phyloP scores from a whole-genome alignment of 192 early-diverging fungal species.

The Rhizophagus sp. region DNA sequence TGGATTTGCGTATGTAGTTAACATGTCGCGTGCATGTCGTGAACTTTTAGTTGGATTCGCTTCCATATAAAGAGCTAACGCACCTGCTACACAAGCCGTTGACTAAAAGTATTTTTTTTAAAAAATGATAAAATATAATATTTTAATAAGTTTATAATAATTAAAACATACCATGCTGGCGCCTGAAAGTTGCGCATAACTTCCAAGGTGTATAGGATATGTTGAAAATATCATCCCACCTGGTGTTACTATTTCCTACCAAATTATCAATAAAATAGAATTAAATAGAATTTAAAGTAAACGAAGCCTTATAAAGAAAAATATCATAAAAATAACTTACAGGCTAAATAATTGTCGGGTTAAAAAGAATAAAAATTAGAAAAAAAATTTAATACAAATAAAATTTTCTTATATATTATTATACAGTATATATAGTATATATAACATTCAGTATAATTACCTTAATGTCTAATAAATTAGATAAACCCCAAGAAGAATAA shows the following conservation, averaged over 20 bases:
- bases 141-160: background rate
- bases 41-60: background rate
- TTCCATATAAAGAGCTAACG: constrained; percentile 37
- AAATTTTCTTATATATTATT: no score
- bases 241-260: constrained; percentile 49
- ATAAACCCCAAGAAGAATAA: constrained; percentile 1
- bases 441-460: background rate
- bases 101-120: constrained; percentile 17
- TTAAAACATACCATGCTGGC: constrained; percentile 55
- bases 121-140: background rate
- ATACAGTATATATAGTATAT: no score
- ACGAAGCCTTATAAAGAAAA: background rate
- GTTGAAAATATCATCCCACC: constrained; percentile 59
- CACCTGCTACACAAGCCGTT: constrained; percentile 44
- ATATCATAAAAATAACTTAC: background rate
- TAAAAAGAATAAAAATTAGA: no score
- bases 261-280: constrained; percentile 35
- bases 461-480: background rate
- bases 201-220: constrained; percentile 44
- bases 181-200: constrained; percentile 49
- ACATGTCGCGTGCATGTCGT: constrained; percentile 30
- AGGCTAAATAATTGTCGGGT: background rate
- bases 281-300: background rate
- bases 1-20: constrained; percentile 36
- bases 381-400: no score